These are phyloP conservation scores for Chalara sp. DNA, from an alignment of 2,329 filamentous ascomycete genomes.

Conservation along the genomic window DNA sequence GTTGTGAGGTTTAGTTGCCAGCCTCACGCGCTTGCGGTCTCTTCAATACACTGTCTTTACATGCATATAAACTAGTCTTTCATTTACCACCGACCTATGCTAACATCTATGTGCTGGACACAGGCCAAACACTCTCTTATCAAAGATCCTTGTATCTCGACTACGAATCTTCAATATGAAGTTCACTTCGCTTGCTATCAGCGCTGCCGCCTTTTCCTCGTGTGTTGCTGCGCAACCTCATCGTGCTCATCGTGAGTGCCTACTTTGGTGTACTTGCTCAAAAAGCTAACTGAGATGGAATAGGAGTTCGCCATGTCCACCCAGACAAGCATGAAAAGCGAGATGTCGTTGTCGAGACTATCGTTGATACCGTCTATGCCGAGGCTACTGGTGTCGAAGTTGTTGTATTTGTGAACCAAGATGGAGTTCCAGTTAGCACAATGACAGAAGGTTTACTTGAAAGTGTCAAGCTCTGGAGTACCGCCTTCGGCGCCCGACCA, in stretches of 20 bases:
- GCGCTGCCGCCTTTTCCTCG: constrained; percentile 32
- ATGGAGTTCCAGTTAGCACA: constrained; percentile 44
- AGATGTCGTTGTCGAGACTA: constrained; percentile 25
- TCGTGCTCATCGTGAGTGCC: background rate
- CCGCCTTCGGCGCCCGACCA: background rate
- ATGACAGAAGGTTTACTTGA: constrained; percentile 18
- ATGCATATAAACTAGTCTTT: no score
- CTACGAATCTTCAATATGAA: constrained; percentile 34
- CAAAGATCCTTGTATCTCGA: no score
- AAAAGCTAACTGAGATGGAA: constrained; percentile 1
- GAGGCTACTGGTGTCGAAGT: constrained; percentile 33
- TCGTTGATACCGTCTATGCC: constrained; percentile 30
- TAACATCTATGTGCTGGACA: no score
- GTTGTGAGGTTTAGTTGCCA: no score
- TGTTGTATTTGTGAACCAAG: constrained; percentile 55
- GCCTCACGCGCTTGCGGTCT: no score
- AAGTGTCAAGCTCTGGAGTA: background rate
- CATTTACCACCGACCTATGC: no score
- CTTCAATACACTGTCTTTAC: no score
- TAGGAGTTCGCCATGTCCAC: constrained; percentile 18
- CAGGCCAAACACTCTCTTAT: no score
- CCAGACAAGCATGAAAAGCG: constrained; percentile 20
- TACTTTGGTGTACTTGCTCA: background rate
- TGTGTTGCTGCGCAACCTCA: constrained; percentile 18
- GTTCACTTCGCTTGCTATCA: constrained; percentile 29